Conservation (phyloP, 1,284 basidiomycete species). For the Fomitiporia mediterranea region DNA sequence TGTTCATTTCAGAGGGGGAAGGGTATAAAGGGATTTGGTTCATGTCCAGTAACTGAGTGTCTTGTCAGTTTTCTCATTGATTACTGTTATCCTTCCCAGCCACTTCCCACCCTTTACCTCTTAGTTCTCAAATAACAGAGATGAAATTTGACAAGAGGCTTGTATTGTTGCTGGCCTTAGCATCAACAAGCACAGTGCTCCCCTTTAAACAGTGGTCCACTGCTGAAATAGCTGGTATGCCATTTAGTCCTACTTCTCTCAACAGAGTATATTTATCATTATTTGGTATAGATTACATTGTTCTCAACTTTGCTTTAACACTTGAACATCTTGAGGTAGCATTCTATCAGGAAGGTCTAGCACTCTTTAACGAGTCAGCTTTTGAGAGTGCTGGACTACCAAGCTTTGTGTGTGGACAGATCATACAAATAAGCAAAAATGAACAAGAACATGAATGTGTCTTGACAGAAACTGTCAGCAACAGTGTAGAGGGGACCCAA, state of each 20-base stretch:
- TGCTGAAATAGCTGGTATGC: neutral
- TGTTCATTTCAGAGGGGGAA: no score
- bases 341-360: constrained; percentile 37
- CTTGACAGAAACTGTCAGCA: constrained; percentile 38
- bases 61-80: no score
- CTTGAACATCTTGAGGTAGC: constrained; percentile 53
- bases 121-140: neutral
- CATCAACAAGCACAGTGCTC: neutral
- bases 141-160: neutral
- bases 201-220: constrained; percentile 8
- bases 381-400: constrained; percentile 43
- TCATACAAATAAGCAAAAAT: constrained; percentile 44
- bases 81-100: neutral
- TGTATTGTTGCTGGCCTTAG: neutral
- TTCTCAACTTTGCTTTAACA: constrained; percentile 51
- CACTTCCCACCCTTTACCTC: neutral
- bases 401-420: constrained; percentile 39
- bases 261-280: neutral
- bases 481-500: no score
- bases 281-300: constrained; percentile 28
- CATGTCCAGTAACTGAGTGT: no score
- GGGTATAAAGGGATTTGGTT: no score
- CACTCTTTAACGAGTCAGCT: constrained; percentile 34
- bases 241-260: neutral
- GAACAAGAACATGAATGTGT: constrained; percentile 48